Evolutionary conservation across 2,329 filamentous ascomycete species (phyloP), one percentile per base, ranked within the genome.

Genomic region (Beauveria varroae): DNA sequence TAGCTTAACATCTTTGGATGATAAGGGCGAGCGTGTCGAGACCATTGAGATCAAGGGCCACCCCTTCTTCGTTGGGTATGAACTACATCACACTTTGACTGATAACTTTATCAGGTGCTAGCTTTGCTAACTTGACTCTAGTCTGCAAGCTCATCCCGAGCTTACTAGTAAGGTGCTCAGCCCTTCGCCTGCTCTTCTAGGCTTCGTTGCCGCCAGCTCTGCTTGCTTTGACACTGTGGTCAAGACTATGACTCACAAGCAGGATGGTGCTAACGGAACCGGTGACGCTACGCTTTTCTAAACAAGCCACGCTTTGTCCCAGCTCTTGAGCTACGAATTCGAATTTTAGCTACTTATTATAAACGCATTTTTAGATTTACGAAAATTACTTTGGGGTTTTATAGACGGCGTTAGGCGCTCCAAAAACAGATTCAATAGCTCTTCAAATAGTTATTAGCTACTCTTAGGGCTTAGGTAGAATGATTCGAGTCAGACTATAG

Each of bases 141-240:
- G 88, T 64, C 89, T 95, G 9, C 93, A 96, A 74, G 93, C 89
- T 74, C 92, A 96, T 73, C 91, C 93, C 2, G 92, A 97, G 74
- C 96, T 93, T 71, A 79, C 90, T 56, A 88, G 83, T 67, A 82
- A 88, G 57, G 91, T 95, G 2, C 76, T 96, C 64, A 79, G 84
- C 55, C 90, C 90, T 0, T 88, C 84, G 69, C 85, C 85, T 71
- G 84, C 88, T 1, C 91, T 89, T 72, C 78, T 93, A 24, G 89
- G 63, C 7, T 63, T 68, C 12, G 64, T 65, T 9, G 64, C 68
- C 60, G 69, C 91, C 2, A 85, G 85, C 57, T 83, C 87, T 2
- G 89, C 88, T 16, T 82, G 86, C 69, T 76, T 93, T 52, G 83
- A 79, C 28, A 61, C 71, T 54, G 68, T 78, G 4, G 58, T 28